These are phyloP conservation scores for Paecilomyces sp. DNA, from an alignment of 2,329 filamentous ascomycete species.

Conservation along the genomic window DNA sequence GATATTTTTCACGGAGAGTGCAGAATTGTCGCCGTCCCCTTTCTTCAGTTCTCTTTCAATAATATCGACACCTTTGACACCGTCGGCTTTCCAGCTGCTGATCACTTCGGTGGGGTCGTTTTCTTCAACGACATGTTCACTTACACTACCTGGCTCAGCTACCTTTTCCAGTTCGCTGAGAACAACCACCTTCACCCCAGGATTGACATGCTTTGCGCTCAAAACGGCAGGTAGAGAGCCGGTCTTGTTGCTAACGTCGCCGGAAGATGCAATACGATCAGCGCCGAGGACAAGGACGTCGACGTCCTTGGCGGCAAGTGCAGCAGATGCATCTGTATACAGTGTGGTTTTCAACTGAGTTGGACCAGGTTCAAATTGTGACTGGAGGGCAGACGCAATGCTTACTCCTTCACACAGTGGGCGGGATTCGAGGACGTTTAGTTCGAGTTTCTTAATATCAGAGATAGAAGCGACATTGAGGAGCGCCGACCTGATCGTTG, in stretches of 20 bases:
- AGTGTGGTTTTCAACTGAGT: constrained; percentile 38
- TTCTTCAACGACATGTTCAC: constrained; percentile 43
- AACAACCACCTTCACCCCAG: constrained; percentile 44
- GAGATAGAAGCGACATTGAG: constrained; percentile 31
- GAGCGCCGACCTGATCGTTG: constrained; percentile 50
- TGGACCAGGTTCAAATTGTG: constrained; percentile 14
- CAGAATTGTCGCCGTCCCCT: constrained; percentile 8
- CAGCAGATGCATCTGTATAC: constrained; percentile 55
- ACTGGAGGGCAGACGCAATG: constrained; percentile 39
- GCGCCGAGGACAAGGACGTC: constrained; percentile 58
- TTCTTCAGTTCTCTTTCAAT: constrained; percentile 9
- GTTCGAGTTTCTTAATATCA: constrained; percentile 37
- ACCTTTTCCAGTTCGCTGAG: constrained; percentile 58
- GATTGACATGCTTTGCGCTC: constrained; percentile 44
- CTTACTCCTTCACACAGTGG: constrained; percentile 59
- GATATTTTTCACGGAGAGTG: constrained; percentile 35
- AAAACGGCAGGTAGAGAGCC: constrained; percentile 56
- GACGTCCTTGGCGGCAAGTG: constrained; percentile 44
- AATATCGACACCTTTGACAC: constrained; percentile 15
- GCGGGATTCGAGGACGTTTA: constrained; percentile 60
- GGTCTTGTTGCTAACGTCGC: constrained; percentile 60
- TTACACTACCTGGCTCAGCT: constrained; percentile 36
- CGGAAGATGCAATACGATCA: constrained; percentile 52
- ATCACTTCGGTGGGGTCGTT: constrained; percentile 49
- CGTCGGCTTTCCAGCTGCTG: constrained; percentile 36